A percentile compares a stretch with the other conserved stretches of the same genome.
These are phyloP conservation scores for Ampelocalamus luodianensis DNA, from an alignment of 176 grass and related monocot species.

Conservation along the genomic window DNA sequence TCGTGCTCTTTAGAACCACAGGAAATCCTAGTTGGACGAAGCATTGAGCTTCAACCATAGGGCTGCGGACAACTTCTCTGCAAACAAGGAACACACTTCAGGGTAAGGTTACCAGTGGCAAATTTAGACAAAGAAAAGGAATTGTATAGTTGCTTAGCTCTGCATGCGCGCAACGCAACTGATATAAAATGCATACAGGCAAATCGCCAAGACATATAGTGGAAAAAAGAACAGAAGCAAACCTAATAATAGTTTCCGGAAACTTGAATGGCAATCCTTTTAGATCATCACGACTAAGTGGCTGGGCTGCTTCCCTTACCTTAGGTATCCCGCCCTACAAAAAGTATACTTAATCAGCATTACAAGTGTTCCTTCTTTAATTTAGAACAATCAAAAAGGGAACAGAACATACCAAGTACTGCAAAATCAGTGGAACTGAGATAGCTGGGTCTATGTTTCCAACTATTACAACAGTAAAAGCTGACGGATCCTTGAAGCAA, in stretches of 20 bases:
- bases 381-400: conserved; percentile 25
- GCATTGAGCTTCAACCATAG: conserved; percentile 99
- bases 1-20: conserved; percentile 74
- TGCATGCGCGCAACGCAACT: conserved; percentile 5
- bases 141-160: conserved; percentile 29
- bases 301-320: conserved; percentile 61
- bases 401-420: conserved; percentile 79
- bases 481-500: conserved; percentile 90
- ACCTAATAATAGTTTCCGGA: conserved; percentile 91
- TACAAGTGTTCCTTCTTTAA: conserved; percentile 24
- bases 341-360: conserved; percentile 39
- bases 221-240: conserved; percentile 40
- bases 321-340: conserved; percentile 94
- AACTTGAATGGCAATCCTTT: conserved; percentile 98
- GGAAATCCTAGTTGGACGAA: conserved; percentile 96
- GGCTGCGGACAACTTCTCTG: conserved; percentile 92
- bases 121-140: conserved; percentile 26
- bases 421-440: conserved; percentile 83
- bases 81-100: conserved; percentile 35
- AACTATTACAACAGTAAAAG: conserved; percentile 90
- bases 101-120: conserved; percentile 20
- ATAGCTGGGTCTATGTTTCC: conserved; percentile 84
- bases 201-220: conserved; percentile 35
- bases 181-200: conserved; percentile 31
- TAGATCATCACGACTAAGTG: conserved; percentile 89